Conservation (phyloP, 2,329 filamentous ascomycete species). For the Penicillium sp. region DNA sequence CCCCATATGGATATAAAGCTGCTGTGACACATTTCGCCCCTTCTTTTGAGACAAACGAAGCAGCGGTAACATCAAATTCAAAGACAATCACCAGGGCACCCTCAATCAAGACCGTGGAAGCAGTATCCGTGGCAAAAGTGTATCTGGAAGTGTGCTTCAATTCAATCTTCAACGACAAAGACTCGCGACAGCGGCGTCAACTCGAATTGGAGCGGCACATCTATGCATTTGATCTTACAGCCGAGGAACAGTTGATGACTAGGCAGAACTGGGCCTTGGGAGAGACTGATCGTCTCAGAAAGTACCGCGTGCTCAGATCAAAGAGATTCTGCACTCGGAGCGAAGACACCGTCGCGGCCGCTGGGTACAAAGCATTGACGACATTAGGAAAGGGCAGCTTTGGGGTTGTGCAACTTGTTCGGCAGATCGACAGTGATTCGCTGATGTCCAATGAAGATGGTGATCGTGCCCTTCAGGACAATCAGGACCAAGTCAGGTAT, state of each 20-base stretch:
- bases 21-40: not conserved
- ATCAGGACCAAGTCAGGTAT: not conserved
- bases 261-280: constrained; percentile 59
- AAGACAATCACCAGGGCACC: constrained; percentile 18
- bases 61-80: not conserved
- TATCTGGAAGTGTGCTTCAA: constrained; percentile 84
- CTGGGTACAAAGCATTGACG: constrained; percentile 75
- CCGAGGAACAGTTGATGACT: constrained; percentile 53
- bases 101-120: constrained; percentile 64
- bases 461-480: not conserved
- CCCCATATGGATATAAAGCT: not conserved
- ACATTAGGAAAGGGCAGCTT: constrained; percentile 91
- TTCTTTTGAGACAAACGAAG: not conserved
- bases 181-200: constrained; percentile 59
- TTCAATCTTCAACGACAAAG: constrained; percentile 56
- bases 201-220: constrained; percentile 63
- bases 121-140: constrained; percentile 73
- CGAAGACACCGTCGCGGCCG: constrained; percentile 52
- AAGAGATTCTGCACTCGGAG: constrained; percentile 47
- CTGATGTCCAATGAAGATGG: constrained; percentile 13
- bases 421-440: constrained; percentile 48
- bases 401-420: constrained; percentile 80
- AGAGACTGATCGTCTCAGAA: constrained; percentile 72
- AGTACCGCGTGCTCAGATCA: constrained; percentile 66
- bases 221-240: constrained; percentile 52